Evolutionary conservation across 1,284 basidiomycete genomes (phyloP), one percentile per base, ranked within the genome.

Genomic region (Tranzscheliella williamsii): DNA sequence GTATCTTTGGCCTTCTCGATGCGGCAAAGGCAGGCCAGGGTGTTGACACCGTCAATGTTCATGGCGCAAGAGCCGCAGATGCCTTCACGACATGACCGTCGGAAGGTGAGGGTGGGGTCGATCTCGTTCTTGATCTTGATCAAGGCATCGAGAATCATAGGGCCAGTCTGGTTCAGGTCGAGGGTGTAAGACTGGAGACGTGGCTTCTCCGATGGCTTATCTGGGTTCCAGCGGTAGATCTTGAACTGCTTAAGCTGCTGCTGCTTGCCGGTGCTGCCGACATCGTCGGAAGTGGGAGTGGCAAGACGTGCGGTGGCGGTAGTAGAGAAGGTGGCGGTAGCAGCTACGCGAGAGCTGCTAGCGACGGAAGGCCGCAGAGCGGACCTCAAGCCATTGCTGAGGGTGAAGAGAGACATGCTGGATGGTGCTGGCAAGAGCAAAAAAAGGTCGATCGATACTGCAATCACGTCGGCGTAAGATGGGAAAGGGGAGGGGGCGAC

Each of bases 101-200:
- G 87, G 84, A 97, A 97, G 15, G 93, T 96, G 35, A 98, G 83
- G 2, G 94, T 95, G 6, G 94, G 89, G 82, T 97, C 94, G 21
- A 93, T 78, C 80, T 97, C 93, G 80, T 97, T 97, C 85, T 98
- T 98, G 79, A 98, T 96, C 82, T 98, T 97, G 82, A 97, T 95
- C 71, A 94, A 85, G 2, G 73, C 72, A 72, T 94, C 91, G 37
- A 93, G 85, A 42, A 90, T 88, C 95, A 98, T 98, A 57, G 94
- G 94, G 8, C 94, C 94, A 35, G 88, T 91, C 81, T 91, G 86
- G 81, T 91, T 90, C 45, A 98, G 83, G 81, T 98, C 92, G 73
- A 98, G 85, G 39, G 85, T 85, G 84, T 96, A 98, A 2, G 87
- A 85, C 82, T 97, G 91, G 45, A 98, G 83, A 44, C 84, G 85